Evolutionary conservation across 2,329 filamentous ascomycete species (phyloP), one percentile per base, ranked within the genome.

Genomic region (Xylariaceae sp.): DNA sequence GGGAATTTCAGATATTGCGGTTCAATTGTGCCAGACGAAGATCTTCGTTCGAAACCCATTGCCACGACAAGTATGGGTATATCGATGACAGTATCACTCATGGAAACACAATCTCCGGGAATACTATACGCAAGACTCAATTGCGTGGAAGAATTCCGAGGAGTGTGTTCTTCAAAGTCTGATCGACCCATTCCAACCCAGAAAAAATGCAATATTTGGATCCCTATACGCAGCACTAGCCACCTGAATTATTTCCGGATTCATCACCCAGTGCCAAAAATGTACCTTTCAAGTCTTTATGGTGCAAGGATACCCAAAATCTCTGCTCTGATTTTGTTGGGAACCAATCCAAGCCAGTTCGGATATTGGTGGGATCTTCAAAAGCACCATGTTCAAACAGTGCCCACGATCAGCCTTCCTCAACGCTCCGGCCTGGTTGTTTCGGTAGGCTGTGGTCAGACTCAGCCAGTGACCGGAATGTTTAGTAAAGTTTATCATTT

Each of bases 21-120:
- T 2, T 64, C 63, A 1, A 54, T 65, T 6, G 49, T 60, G 0
- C 48, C 38, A 10, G 17, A 45, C 13, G 3, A 17, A 0, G 52
- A 53, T 0, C 43, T 31, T 5, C 5, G 44, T 0, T 18, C 19
- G 0, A 13, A 0, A 3, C 14, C 55, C 1, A 59, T 56, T 36
- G 48, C 54, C 1, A 22, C 59, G 1, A 65, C 55, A 2, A 63
- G 63, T 9, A 3, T 60, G 1, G 62, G 61, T 0, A 48, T 65
- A 18, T 58, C 56, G 0, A 46, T 63, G 3, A 55, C 39, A 0
- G 4, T 60, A 0, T n/a, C 47, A 0, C 31, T 57, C 0, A 55
- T 62, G 0, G 13, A 47, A 1, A 59, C 52, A 0, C 0, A n/a
- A 0, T 2, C 41, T 0, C 0, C 1, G 1, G 36, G 42, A 0